Percentiles rank a stretch among this genome's conserved stretches.
phyloP scores from a whole-genome alignment of 768 basidiomycete genomes.

The Crassisporium funariophilum region DNA sequence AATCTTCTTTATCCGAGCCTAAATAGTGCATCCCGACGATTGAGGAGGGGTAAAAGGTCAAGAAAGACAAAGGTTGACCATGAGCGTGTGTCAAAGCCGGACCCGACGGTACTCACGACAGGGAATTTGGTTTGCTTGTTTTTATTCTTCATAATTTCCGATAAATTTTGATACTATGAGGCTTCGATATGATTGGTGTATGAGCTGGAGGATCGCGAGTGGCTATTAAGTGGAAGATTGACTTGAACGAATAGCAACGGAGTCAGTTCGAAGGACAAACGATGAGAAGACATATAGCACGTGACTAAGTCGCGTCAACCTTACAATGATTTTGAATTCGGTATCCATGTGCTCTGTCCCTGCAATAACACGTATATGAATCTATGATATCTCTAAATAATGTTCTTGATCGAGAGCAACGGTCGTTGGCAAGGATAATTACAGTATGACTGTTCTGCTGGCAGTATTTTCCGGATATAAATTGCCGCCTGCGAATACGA shows the following conservation, averaged over 20 bases:
- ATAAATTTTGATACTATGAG: not conserved
- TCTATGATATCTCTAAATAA: too few relatives aligned
- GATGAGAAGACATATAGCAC: not conserved
- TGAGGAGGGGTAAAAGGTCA: not conserved
- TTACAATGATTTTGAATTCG: too few relatives aligned
- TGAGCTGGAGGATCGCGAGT: not conserved
- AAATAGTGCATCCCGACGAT: conserved; percentile 1
- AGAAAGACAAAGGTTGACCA: not conserved
- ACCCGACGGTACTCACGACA: conserved; percentile 56
- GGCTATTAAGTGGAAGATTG: not conserved
- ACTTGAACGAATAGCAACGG: too few relatives aligned
- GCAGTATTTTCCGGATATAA: too few relatives aligned
- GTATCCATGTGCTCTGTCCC: too few relatives aligned
- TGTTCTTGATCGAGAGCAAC: too few relatives aligned
- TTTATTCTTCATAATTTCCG: conserved; percentile 74
- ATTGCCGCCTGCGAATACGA: too few relatives aligned
- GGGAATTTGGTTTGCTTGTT: conserved; percentile 93
- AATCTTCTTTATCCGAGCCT: conserved; percentile 99
- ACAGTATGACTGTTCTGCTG: too few relatives aligned
- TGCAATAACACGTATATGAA: too few relatives aligned
- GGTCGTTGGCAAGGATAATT: too few relatives aligned
- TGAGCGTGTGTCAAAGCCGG: not conserved
- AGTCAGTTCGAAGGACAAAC: not conserved
- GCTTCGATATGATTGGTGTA: not conserved
- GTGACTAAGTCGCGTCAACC: not conserved